These are phyloP conservation scores for Margaritispora aquatica DNA, from an alignment of 495 filamentous ascomycete species.

Conservation along the genomic window DNA sequence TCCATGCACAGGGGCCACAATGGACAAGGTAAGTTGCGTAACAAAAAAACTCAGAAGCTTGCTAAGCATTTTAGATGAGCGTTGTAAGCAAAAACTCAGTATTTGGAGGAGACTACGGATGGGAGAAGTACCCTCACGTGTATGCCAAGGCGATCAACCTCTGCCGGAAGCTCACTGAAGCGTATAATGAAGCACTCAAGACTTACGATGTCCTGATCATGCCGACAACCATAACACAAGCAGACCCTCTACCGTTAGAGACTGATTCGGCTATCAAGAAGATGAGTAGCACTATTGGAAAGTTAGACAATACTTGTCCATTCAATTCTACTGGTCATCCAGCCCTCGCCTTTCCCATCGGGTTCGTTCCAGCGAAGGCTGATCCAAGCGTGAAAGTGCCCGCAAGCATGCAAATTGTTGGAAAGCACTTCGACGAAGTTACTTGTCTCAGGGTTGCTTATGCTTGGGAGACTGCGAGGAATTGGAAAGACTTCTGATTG, in stretches of 20 bases:
- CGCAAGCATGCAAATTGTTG: slow-evolving; percentile 46
- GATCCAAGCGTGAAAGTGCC: slow-evolving; percentile 36
- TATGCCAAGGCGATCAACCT: slow-evolving; percentile 38
- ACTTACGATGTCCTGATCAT: slow-evolving; percentile 38
- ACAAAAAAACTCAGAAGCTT: not conserved
- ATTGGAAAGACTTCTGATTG: slow-evolving; percentile 26
- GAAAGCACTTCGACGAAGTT: slow-evolving; percentile 38
- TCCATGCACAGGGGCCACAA: slow-evolving; percentile 10
- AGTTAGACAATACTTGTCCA: slow-evolving; percentile 45
- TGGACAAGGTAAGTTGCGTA: slow-evolving; percentile 13
- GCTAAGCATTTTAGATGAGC: slow-evolving; percentile 10
- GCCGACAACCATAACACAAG: slow-evolving; percentile 37
- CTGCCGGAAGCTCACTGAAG: slow-evolving; percentile 34
- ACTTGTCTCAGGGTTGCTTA: slow-evolving; percentile 36
- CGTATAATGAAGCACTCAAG: slow-evolving; percentile 33
- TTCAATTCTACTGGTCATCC: slow-evolving; percentile 54
- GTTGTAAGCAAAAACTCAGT: slow-evolving; percentile 34
- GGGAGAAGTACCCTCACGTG: slow-evolving; percentile 31
- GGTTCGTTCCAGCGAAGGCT: slow-evolving; percentile 32
- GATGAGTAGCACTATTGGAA: slow-evolving; percentile 35
- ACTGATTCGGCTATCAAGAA: slow-evolving; percentile 35
- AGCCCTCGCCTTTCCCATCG: slow-evolving; percentile 44
- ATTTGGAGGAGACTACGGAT: slow-evolving; percentile 36
- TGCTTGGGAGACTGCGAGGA: slow-evolving; percentile 58
- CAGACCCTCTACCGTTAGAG: slow-evolving; percentile 27